Conservation (phyloP, 129 eudicot genomes). For the Lonicera japonica region DNA sequence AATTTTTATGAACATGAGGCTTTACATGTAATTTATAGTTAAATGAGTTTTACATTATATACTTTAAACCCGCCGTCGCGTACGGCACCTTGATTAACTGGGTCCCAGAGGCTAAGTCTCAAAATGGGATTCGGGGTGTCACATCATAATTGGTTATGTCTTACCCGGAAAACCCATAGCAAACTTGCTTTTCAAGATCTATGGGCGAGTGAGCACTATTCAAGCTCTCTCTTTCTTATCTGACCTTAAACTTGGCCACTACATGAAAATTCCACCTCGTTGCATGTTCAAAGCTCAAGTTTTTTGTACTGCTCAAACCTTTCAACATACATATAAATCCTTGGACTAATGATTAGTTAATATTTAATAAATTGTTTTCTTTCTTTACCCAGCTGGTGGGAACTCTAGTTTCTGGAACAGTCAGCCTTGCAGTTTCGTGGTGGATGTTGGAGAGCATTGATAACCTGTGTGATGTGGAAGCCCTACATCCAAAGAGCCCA, state of each 20-base stretch:
- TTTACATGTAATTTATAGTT: too few relatives aligned
- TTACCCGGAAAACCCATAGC: slow-evolving; percentile 95
- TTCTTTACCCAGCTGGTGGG: slow-evolving; percentile 51
- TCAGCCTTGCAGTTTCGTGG: slow-evolving; percentile 85
- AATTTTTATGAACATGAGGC: too few relatives aligned
- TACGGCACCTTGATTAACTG: too few relatives aligned
- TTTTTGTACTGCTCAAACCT: background rate
- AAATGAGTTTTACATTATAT: too few relatives aligned
- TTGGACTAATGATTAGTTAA: too few relatives aligned
- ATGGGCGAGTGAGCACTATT: slow-evolving; percentile 80
- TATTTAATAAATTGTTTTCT: background rate
- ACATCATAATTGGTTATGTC: slow-evolving; percentile 79
- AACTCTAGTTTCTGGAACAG: slow-evolving; percentile 74
- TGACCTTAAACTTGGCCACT: slow-evolving; percentile 92
- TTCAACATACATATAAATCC: too few relatives aligned
- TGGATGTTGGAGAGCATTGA: slow-evolving; percentile 87
- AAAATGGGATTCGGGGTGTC: too few relatives aligned
- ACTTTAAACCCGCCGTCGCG: too few relatives aligned
- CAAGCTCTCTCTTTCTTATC: slow-evolving; percentile 86
- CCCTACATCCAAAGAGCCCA: too few relatives aligned
- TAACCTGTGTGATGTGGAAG: slow-evolving; percentile 82
- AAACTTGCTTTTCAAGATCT: slow-evolving; percentile 85
- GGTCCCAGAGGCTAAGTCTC: too few relatives aligned
- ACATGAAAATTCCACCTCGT: slow-evolving; percentile 96
- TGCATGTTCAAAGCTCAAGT: slow-evolving; percentile 95